Conservation (phyloP, 306 rosid genomes). For the Vigna mungo region DNA sequence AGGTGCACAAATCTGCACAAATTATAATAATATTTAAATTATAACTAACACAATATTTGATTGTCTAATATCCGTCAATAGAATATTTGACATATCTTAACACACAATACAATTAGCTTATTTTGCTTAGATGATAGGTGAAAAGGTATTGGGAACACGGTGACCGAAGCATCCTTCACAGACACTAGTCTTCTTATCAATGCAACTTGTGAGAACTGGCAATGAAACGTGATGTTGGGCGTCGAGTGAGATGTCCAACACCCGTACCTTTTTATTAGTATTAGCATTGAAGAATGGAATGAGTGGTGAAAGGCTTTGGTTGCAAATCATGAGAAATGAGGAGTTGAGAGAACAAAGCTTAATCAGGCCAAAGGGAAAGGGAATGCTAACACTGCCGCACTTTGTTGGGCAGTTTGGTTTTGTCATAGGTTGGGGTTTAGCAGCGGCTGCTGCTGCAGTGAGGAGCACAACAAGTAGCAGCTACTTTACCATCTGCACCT, state of each 20-base stretch:
- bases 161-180: no score
- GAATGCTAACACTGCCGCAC: constrained; percentile 35
- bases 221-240: not conserved
- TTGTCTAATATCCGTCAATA: no score
- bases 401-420: not conserved
- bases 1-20: no score
- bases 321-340: not conserved
- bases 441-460: not conserved
- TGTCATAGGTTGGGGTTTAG: not conserved
- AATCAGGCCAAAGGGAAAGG: constrained; percentile 45
- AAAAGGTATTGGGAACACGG: not conserved
- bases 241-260: not conserved
- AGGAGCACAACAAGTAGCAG: not conserved
- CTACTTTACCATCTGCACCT: not conserved
- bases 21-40: no score
- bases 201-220: not conserved
- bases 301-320: not conserved
- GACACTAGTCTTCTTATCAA: no score
- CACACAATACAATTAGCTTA: not conserved
- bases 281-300: not conserved
- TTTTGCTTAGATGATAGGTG: not conserved
- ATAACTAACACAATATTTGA: no score
- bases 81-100: no score
- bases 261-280: not conserved
- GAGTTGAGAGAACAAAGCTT: not conserved